Base-by-base conservation (phyloP, 1,284 basidiomycete genomes). In the Trametes sp. region DNA sequence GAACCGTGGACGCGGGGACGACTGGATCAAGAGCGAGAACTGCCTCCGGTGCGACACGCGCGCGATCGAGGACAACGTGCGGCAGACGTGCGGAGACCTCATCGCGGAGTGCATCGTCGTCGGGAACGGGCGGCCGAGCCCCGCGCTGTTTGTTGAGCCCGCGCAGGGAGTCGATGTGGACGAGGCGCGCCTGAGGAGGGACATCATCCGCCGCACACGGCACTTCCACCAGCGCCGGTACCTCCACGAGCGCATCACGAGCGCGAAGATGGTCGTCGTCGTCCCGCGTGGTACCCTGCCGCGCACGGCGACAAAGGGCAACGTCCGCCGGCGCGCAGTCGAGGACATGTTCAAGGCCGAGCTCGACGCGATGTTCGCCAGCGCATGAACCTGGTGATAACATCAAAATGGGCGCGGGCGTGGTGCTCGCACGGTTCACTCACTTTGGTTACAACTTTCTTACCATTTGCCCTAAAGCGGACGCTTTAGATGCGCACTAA, bases 1-100 rank as follows among this genome's bases (percentile, higher is more conserved):
- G 31, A 86, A 82, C 70, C 82, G 86, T 51, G 89, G 89, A 23
- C 81, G 89, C 46, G 84, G 89, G 62, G 89, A 91, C 66, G 89
- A 91, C 74, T 91, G 89, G 89, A 91, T 91, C 73, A 91, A 90
- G 77, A 87, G 86, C 53, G 84, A 88, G 70, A 89, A 83, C 72
- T 85, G 87, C 69, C 76, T 91, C 61, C 82, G 88, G 35, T 89
- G 89, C 67, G 88, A 91, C 70, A 90, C 89, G 53, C 88, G 85
- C 80, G 82, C 89, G 26, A 90, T 91, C 63, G 89, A 90, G 74
- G 89, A 90, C 62, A 88, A 89, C 68, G 78, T 85, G 35, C 83
- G 83, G 28, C 73, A 77, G 63, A 83, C 79, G 56, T 89, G 87
- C 69, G 79, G 76, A 1, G 77, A 81, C 50, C 74, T 89, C 55